These are phyloP conservation scores for Suillus cothurnatus DNA, from an alignment of 768 basidiomycete species.

Conservation along the genomic window DNA sequence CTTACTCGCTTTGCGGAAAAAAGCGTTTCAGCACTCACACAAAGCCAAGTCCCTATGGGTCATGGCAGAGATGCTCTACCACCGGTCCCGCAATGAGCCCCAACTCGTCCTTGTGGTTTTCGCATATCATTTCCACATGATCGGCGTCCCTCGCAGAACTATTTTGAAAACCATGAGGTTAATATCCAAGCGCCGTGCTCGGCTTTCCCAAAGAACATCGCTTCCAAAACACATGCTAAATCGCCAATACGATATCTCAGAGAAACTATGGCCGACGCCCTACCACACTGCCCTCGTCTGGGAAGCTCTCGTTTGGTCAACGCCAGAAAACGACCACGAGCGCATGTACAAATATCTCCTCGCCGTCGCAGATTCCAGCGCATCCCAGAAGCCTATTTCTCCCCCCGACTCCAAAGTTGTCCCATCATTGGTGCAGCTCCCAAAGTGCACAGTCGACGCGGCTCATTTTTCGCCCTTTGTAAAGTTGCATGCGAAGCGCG, in stretches of 20 bases:
- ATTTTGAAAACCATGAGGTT: conserved; percentile 17
- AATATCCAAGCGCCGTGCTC: conserved; percentile 1
- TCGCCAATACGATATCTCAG: neutral
- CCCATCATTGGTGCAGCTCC: conserved; percentile 21
- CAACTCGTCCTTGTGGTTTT: conserved; percentile 43
- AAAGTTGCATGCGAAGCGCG: conserved; percentile 35
- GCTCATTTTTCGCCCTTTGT: conserved; percentile 59
- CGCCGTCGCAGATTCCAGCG: conserved; percentile 14
- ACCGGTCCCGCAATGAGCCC: conserved; percentile 21
- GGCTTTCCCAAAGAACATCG: conserved; percentile 3
- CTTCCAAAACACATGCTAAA: conserved; percentile 9
- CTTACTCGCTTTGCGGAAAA: conserved; percentile 19
- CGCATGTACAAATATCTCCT: conserved; percentile 49
- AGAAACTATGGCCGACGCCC: conserved; percentile 34
- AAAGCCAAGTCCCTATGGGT: conserved; percentile 30
- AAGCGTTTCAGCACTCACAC: conserved; percentile 25
- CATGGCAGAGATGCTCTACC: conserved; percentile 32
- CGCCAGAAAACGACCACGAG: conserved; percentile 27
- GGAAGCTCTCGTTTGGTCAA: conserved; percentile 31
- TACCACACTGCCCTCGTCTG: conserved; percentile 40
- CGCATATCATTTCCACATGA: conserved; percentile 49
- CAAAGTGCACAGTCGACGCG: conserved; percentile 33
- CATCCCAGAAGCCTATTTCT: neutral
- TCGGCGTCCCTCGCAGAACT: conserved; percentile 51
- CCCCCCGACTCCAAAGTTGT: neutral